Evolutionary conservation across 2,329 filamentous ascomycete genomes (phyloP), one percentile per base, ranked within the genome.

Genomic region (Mollisiaceae sp.): DNA sequence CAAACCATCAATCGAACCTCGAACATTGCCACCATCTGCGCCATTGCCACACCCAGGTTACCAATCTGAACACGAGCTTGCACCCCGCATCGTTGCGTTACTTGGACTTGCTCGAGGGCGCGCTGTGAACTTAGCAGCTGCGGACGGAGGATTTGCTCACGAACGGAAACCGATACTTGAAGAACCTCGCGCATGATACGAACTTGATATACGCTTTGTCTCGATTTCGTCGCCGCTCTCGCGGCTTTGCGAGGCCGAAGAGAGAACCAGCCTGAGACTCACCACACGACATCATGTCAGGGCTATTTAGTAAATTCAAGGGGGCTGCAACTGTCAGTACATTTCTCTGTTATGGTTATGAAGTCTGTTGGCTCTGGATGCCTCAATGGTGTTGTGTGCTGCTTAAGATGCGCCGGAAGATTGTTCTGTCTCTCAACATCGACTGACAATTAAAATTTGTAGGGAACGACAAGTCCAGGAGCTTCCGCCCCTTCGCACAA

Each of bases 281-380:
- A 59, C 39, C 61, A 20, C 20, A 59, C 62, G 45, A 38, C 60
- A 69, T 61, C 11, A 88, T 88, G 85, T 80, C 85, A 68, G 81
- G 83, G 68, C 84, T 89, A 71, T 82, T 88, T 68, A 85, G 81
- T 72, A 88, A 86, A 76, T 82, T 87, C 74, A 87, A 86, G 78
- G 79, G 80, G 72, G 79, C 81, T 70, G 79, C 82, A 75, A 80
- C 80, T 75, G 86, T 88, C 79, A 78, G 85, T 83, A 69, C 47
- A 65, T 39, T 41, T 50, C 65, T n/a, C 50, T 47, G 27, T 38
- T n/a, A 36, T 56, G 8, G 11, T 24, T 14, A 15, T 15, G 35
- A 2, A 41, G 12, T 55, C 22, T 32, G n/a, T 15, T 35, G 11
- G 15, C 8, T 12, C 8, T 24, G 5, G 32, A 36, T 5, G 32